These are phyloP conservation scores for Hymenoscyphus fructigenus DNA, from an alignment of 2,329 filamentous ascomycete genomes.

Conservation along the genomic window DNA sequence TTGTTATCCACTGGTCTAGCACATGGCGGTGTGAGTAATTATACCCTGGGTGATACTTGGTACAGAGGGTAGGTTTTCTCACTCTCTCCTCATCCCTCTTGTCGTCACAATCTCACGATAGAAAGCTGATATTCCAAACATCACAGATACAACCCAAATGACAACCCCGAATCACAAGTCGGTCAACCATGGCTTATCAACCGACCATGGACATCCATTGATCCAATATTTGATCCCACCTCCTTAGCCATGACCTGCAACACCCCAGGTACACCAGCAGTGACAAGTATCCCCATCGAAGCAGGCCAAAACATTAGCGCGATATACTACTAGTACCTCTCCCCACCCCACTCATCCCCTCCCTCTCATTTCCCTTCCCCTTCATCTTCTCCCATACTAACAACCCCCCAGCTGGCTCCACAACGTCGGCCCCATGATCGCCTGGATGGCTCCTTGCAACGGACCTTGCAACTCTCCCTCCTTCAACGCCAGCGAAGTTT, in stretches of 20 bases:
- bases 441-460: slow-evolving; percentile 22
- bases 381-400: not conserved
- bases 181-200: slow-evolving; percentile 21
- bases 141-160: slow-evolving; percentile 17
- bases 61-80: slow-evolving; percentile 18
- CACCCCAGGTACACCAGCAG: slow-evolving; percentile 19
- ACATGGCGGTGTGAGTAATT: slow-evolving; percentile 24
- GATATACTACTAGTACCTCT: slow-evolving; percentile 20
- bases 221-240: slow-evolving; percentile 20
- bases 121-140: not conserved
- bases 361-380: not conserved
- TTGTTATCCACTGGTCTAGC: slow-evolving; percentile 9
- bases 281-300: slow-evolving; percentile 20
- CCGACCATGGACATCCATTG: slow-evolving; percentile 21
- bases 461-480: slow-evolving; percentile 14
- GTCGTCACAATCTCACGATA: not conserved
- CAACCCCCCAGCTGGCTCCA: slow-evolving; percentile 16
- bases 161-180: slow-evolving; percentile 13
- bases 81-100: not conserved
- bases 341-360: not conserved
- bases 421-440: slow-evolving; percentile 21
- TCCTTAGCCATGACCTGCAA: slow-evolving; percentile 19
- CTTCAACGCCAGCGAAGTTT: slow-evolving; percentile 15
- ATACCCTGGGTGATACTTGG: slow-evolving; percentile 19
- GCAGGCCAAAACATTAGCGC: slow-evolving; percentile 24